phyloP scores from a whole-genome alignment of 495 filamentous ascomycete genomes.

The Cercophora newfieldiana region DNA sequence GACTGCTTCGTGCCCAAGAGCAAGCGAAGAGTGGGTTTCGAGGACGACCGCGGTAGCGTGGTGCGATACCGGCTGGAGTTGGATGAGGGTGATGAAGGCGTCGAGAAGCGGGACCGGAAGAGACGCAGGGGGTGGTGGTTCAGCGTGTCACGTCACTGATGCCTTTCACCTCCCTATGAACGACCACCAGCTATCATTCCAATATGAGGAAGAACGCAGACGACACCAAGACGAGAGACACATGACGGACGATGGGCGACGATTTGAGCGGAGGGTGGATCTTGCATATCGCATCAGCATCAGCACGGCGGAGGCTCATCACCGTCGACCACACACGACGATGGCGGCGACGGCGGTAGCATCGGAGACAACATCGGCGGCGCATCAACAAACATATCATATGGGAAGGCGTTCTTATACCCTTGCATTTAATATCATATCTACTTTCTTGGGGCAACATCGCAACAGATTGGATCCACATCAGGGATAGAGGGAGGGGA shows the following conservation, averaged over 20 bases:
- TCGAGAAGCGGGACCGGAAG: conserved; percentile 18
- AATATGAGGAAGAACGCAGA: neutral
- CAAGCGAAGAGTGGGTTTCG: conserved; percentile 47
- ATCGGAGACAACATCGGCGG: conserved; percentile 1
- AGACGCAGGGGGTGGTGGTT: conserved; percentile 34
- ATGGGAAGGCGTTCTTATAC: conserved; percentile 5
- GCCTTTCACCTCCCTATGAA: neutral
- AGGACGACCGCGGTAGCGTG: conserved; percentile 55
- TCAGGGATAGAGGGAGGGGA: neutral
- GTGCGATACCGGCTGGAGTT: conserved; percentile 54
- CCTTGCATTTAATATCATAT: conserved; percentile 1
- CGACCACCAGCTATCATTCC: neutral
- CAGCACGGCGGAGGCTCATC: neutral
- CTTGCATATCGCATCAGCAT: neutral
- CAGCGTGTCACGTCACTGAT: conserved; percentile 16
- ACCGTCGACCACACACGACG: neutral
- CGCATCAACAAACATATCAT: neutral
- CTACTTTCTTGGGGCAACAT: neutral
- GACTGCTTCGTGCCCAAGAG: conserved; percentile 54
- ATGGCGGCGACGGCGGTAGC: neutral
- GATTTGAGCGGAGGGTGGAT: neutral
- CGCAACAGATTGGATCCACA: neutral
- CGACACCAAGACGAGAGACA: neutral
- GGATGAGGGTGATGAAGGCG: conserved; percentile 36
- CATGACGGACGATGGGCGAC: neutral